Evolutionary conservation across 139 green algal species (phyloP).

Genomic region (Chlamydomonas sp.): DNA sequence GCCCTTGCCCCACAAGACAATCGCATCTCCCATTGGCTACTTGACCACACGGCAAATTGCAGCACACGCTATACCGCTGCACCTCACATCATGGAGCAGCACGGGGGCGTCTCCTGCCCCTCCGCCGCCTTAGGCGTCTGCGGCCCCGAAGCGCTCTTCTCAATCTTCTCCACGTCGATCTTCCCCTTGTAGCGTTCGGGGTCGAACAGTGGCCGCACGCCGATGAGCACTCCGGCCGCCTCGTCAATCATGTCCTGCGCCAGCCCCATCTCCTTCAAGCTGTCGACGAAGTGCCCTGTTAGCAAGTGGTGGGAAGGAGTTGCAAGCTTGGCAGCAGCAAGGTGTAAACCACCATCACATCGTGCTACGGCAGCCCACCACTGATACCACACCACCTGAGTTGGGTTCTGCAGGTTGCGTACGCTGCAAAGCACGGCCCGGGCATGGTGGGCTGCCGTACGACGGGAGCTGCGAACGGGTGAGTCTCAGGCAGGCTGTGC

Average conservation of each 20-base stretch:
- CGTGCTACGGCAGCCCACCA: no score
- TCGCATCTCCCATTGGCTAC: no score
- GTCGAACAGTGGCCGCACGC: constrained; percentile 34
- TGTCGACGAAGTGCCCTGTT: constrained; percentile 34
- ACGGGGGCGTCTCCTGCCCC: background rate
- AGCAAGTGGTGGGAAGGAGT: background rate
- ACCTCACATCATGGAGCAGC: constrained; percentile 29
- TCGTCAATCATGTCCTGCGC: constrained; percentile 31
- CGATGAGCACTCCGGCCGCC: constrained; percentile 22
- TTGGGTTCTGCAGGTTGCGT: no score
- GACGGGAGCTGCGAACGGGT: no score
- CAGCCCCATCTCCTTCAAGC: constrained; percentile 27
- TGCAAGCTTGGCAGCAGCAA: background rate
- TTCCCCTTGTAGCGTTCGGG: constrained; percentile 40
- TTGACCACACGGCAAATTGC: no score
- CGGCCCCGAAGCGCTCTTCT: constrained; percentile 9
- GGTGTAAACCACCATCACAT: no score
- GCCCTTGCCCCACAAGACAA: no score
- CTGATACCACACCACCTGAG: no score
- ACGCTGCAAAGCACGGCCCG: no score
- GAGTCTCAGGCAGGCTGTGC: no score
- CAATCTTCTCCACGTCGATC: constrained; percentile 41
- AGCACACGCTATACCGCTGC: background rate
- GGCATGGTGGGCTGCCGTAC: no score
- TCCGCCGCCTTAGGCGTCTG: background rate